A percentile compares a stretch with the other conserved stretches of the same genome.
These are phyloP conservation scores for Solanum phureja DNA, from an alignment of 257 asterid genomes.

Conservation along the genomic window DNA sequence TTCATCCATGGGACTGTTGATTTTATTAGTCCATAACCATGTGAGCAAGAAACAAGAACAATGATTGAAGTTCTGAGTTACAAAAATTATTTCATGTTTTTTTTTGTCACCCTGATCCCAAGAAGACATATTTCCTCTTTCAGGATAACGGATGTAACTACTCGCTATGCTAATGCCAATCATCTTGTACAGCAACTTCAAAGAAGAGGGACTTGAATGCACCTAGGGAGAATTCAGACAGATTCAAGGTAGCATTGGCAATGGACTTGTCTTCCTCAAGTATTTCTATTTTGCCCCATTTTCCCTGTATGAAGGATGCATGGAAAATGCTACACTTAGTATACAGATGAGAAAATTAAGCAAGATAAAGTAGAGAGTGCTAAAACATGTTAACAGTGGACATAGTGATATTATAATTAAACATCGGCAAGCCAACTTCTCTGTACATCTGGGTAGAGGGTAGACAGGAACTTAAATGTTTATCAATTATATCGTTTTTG, in stretches of 20 bases:
- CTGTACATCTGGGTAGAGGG: too few relatives aligned
- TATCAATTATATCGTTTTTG: neutral
- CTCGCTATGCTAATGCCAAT: neutral
- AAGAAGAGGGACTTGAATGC: conserved; percentile 16
- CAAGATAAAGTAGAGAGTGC: neutral
- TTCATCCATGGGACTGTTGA: too few relatives aligned
- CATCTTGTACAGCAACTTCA: neutral
- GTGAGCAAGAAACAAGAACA: neutral
- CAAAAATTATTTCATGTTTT: neutral
- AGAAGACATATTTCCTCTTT: neutral
- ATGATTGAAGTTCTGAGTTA: neutral
- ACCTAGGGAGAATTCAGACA: conserved; percentile 31
- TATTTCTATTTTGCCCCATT: conserved; percentile 11
- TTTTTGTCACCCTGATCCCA: neutral
- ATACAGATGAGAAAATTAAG: neutral
- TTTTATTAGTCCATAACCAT: neutral
- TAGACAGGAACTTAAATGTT: neutral
- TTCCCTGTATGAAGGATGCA: neutral
- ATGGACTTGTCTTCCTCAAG: conserved; percentile 42
- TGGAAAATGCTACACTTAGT: neutral
- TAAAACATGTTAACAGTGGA: neutral
- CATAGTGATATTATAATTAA: neutral
- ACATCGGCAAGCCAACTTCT: neutral
- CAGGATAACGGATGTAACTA: neutral
- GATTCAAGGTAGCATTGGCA: conserved; percentile 37